Conservation (phyloP, 192 early-diverging fungal species). For the Umbelopsis vinacea region DNA sequence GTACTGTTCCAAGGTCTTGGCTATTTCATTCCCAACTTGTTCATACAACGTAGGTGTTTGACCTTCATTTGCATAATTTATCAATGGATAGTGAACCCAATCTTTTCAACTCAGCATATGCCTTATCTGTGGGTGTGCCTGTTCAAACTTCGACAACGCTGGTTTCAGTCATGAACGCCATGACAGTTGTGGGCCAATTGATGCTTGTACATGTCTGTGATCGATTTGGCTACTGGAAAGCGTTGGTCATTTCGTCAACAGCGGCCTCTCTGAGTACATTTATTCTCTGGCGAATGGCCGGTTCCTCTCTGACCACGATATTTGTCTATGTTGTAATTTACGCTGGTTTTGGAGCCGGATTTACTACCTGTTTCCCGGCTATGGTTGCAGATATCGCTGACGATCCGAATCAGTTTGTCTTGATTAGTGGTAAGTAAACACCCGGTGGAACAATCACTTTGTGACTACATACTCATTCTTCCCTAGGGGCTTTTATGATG, state of each 20-base stretch:
- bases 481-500: slow-evolving; percentile 20
- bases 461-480: not conserved
- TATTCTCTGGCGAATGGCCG: slow-evolving; percentile 18
- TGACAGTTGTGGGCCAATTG: slow-evolving; percentile 22
- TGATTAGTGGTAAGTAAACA: no score
- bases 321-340: slow-evolving; percentile 19
- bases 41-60: slow-evolving; percentile 19
- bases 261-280: slow-evolving; percentile 6
- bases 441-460: no score
- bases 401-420: not conserved
- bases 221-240: slow-evolving; percentile 7
- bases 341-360: not conserved
- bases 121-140: not conserved
- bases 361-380: slow-evolving; percentile 11
- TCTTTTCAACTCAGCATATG: slow-evolving; percentile 6
- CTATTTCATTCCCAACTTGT: slow-evolving; percentile 27
- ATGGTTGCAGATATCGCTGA: slow-evolving; percentile 23
- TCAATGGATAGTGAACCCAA: no score
- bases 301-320: not conserved
- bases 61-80: not conserved
- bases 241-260: slow-evolving; percentile 10
- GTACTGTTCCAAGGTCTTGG: slow-evolving; percentile 20
- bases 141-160: slow-evolving; percentile 7
- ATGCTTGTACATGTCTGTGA: slow-evolving; percentile 11
- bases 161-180: slow-evolving; percentile 22